Evolutionary conservation across 306 rosid genomes (phyloP).

Genomic region (Parietaria judaica): DNA sequence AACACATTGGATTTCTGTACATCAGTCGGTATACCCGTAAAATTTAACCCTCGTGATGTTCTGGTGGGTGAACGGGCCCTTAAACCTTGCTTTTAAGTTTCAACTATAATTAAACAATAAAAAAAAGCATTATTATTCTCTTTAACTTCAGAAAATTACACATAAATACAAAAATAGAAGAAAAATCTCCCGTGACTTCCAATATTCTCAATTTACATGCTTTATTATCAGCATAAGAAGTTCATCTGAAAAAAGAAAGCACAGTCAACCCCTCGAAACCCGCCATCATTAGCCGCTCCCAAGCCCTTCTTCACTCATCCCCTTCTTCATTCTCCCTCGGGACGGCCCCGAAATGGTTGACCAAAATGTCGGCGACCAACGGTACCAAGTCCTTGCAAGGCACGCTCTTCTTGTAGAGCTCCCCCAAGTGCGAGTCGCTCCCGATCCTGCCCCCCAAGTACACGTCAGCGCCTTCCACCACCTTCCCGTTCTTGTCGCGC

Average conservation of each 20-base stretch:
- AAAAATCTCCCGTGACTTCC: not conserved
- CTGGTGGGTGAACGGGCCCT: no score
- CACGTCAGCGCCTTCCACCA: slow-evolving; percentile 72
- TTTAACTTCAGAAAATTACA: not conserved
- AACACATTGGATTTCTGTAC: no score
- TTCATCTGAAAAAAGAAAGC: not conserved
- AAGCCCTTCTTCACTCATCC: slow-evolving; percentile 33
- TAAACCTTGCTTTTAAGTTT: no score
- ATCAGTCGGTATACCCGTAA: no score
- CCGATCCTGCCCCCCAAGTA: slow-evolving; percentile 90
- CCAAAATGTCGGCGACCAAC: slow-evolving; percentile 60
- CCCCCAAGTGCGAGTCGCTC: slow-evolving; percentile 85
- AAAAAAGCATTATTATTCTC: not conserved
- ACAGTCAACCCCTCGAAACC: not conserved
- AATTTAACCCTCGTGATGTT: no score
- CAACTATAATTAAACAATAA: no score
- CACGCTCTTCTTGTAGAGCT: slow-evolving; percentile 67
- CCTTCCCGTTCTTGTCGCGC: slow-evolving; percentile 78
- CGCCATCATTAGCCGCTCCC: slow-evolving; percentile 32
- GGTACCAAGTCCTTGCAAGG: slow-evolving; percentile 93
- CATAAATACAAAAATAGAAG: not conserved
- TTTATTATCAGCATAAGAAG: not conserved
- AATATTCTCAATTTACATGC: not conserved
- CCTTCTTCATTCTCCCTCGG: slow-evolving; percentile 68
- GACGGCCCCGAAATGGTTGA: slow-evolving; percentile 72